phyloP scores from a whole-genome alignment of 1,139 yeast genomes.

The Pichia sp. region DNA sequence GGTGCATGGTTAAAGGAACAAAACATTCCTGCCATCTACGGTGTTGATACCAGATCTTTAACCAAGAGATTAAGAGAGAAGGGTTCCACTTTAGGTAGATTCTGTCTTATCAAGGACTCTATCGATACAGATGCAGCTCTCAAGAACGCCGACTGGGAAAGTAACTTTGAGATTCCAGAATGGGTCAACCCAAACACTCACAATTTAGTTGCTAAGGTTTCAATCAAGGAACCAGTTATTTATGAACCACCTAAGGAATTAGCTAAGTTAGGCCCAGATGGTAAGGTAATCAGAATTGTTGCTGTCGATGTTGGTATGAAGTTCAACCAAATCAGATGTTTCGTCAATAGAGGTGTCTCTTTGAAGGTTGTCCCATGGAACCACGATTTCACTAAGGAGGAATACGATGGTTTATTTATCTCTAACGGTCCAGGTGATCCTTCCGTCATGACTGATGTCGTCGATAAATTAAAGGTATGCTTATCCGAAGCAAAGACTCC shows the following conservation, averaged over 20 bases:
- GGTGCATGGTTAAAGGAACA: constrained; percentile 92
- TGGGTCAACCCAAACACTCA: constrained; percentile 91
- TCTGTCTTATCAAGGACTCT: constrained; percentile 46
- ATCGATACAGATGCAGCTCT: constrained; percentile 34
- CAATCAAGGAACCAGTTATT: constrained; percentile 64
- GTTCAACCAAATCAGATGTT: constrained; percentile 95
- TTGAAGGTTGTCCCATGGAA: constrained; percentile 95
- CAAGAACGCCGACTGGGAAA: constrained; percentile 40
- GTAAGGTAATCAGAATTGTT: constrained; percentile 71
- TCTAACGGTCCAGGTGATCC: constrained; percentile 99
- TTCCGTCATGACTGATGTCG: constrained; percentile 65
- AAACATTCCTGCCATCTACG: constrained; percentile 93
- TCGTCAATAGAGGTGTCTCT: constrained; percentile 94
- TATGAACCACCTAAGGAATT: constrained; percentile 59
- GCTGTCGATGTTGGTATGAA: constrained; percentile 99
- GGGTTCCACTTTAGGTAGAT: constrained; percentile 91
- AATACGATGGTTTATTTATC: constrained; percentile 89
- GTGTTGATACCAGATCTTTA: constrained; percentile 93
- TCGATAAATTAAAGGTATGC: constrained; percentile 49
- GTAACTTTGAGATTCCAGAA: constrained; percentile 66
- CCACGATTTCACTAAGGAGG: constrained; percentile 69
- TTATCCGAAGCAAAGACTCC: constrained; percentile 64
- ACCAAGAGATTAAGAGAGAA: constrained; percentile 88
- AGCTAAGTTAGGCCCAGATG: constrained; percentile 55
- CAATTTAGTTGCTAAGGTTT: constrained; percentile 89